Evolutionary conservation across 306 rosid genomes (phyloP), one percentile per base, ranked within the genome.

Genomic region (Cucumis cinereus): DNA sequence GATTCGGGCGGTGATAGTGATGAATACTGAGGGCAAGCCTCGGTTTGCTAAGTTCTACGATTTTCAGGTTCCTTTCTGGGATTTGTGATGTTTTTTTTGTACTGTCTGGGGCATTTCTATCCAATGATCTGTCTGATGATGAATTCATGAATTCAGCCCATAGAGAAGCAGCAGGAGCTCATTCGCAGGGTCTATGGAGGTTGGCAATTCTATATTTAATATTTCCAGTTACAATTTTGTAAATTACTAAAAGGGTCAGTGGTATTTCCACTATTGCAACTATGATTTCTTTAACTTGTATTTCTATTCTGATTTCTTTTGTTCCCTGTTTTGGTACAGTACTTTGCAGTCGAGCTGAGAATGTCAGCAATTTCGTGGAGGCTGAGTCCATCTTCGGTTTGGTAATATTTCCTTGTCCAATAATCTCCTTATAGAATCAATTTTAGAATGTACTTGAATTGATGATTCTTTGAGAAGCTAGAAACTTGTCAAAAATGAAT

Each of bases 1-100:
- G 99, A 94, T 94, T 59, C 89, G 82, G 52, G 85, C 96, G 53
- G 99, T 92, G 82, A 74, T 92, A 78, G 97, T 94, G 82, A 78
- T 94, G 84, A 94, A 90, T 85, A 94, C 96, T 41, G 92, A 71
- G 79, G 99, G 96, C 77, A 94, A 89, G 84, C 96, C 97, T 78
- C 96, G 99, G 68, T 90, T 94, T 63, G 81, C 96, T 61, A 94
- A 92, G 78, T 90, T 94, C 81, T 92, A 94, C 73, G 93, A 94
- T 81, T 86, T 80, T 85, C 80, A 53, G 97, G 99, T 94, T 66
- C 26, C 41, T 82, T 67, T 77, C 72, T 81, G 55, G 23, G 43
- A 63, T 78, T 15, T 28, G 4, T n/a, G 57, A 16, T 47, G 4
- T 43, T 14, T 6, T 26, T 24, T 73, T 12, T 14, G 14, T 62